Percentiles rank a stretch among this genome's conserved stretches.
phyloP scores from a whole-genome alignment of 164 flowering plant genomes.

The Tetrastigma voinierianum region DNA sequence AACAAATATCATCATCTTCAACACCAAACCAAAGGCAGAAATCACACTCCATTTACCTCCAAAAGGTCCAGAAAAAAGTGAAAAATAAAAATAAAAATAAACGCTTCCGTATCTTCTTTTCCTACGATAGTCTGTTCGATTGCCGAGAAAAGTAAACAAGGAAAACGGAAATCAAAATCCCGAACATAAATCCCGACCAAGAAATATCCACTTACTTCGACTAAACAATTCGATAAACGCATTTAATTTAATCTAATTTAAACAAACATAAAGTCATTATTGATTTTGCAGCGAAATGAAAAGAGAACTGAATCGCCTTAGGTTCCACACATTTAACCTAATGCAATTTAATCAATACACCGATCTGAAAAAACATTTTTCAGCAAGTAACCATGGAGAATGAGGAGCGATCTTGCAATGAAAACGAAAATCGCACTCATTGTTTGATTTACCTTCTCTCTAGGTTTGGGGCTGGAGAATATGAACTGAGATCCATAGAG shows the following conservation, averaged over 20 bases:
- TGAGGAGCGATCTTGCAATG: too few relatives aligned
- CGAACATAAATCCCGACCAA: too few relatives aligned
- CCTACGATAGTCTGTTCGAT: too few relatives aligned
- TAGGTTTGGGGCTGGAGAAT: conserved; percentile 72
- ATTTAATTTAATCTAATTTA: neutral
- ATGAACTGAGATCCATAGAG: conserved; percentile 58
- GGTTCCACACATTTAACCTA: too few relatives aligned
- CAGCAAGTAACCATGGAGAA: conserved; percentile 4
- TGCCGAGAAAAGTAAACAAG: too few relatives aligned
- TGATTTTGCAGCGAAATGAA: neutral
- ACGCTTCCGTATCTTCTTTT: too few relatives aligned
- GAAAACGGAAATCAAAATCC: too few relatives aligned
- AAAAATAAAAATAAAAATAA: neutral
- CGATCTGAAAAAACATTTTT: too few relatives aligned
- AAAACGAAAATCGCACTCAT: neutral
- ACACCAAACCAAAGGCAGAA: neutral
- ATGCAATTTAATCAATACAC: too few relatives aligned
- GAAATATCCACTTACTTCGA: too few relatives aligned
- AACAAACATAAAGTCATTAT: neutral
- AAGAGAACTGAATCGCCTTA: neutral
- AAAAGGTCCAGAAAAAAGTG: neutral
- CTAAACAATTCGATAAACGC: too few relatives aligned
- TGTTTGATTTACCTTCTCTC: conserved; percentile 59
- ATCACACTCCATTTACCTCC: neutral
- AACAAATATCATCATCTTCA: neutral